A percentile compares a stretch with the other conserved stretches of the same genome.
Evolutionary conservation across 2,329 filamentous ascomycete genomes (phyloP).

Genomic region (Penicillium sp.): DNA sequence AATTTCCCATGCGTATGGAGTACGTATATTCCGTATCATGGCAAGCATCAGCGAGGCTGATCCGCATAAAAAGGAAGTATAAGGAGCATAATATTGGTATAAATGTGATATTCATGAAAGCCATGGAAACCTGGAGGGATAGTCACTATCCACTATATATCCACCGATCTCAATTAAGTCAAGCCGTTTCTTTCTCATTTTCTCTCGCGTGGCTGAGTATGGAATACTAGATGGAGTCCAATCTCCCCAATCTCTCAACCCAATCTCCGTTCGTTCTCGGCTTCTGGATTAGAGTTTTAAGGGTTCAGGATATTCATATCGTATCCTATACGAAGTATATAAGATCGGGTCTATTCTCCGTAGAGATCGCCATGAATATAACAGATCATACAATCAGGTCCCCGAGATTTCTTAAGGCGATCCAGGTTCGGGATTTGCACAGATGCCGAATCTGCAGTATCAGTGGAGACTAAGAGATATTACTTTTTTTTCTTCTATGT

Average conservation of each 20-base stretch:
- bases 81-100: background rate
- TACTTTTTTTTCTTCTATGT: conserved; percentile 10
- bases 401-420: background rate
- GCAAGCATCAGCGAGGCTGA: too few relatives aligned
- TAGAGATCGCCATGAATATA: background rate
- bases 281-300: conserved; percentile 1
- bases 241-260: background rate
- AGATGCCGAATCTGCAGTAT: conserved; percentile 2
- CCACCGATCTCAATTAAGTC: conserved; percentile 22
- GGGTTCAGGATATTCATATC: background rate
- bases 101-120: conserved; percentile 10
- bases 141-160: conserved; percentile 15
- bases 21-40: background rate
- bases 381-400: too few relatives aligned
- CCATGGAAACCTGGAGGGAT: conserved; percentile 18
- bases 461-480: conserved; percentile 15
- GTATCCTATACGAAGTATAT: too few relatives aligned
- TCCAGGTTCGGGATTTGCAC: conserved; percentile 20
- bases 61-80: background rate
- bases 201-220: conserved; percentile 12
- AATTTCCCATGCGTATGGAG: background rate
- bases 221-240: background rate
- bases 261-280: conserved; percentile 5
- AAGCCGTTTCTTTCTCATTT: conserved; percentile 10
- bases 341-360: background rate